Evolutionary conservation across 2,329 filamentous ascomycete genomes (phyloP).

Genomic region (Lachnum nothofagi): DNA sequence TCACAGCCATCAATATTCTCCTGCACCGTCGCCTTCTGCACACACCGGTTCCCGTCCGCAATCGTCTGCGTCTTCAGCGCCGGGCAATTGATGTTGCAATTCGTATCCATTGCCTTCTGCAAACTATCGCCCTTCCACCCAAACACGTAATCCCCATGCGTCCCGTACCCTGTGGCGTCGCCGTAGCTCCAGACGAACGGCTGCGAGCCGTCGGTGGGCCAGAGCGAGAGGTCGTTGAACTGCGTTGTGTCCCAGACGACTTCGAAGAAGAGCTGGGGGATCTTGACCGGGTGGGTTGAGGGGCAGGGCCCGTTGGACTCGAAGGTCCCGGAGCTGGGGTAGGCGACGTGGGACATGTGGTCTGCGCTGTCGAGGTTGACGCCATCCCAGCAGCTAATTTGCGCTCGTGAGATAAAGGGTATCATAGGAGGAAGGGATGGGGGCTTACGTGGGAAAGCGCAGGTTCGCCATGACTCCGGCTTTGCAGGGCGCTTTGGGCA

Average conservation of each 20-base stretch:
- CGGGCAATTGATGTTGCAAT: conserved; percentile 35
- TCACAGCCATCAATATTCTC: conserved; percentile 47
- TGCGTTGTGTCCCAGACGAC: conserved; percentile 42
- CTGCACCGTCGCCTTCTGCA: conserved; percentile 41
- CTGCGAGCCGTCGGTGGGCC: conserved; percentile 41
- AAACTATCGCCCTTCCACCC: conserved; percentile 46
- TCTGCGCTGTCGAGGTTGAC: conserved; percentile 9
- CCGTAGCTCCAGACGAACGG: conserved; percentile 39
- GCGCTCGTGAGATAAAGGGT: too few relatives aligned
- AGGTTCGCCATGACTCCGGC: conserved; percentile 31
- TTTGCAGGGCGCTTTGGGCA: conserved; percentile 31
- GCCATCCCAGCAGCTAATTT: conserved; percentile 15
- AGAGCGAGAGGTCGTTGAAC: conserved; percentile 38
- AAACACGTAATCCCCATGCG: conserved; percentile 48
- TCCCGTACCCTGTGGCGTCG: conserved; percentile 42
- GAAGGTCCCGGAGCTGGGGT: conserved; percentile 20
- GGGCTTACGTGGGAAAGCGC: conserved; percentile 18
- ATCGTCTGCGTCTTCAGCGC: conserved; percentile 41
- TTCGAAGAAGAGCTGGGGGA: conserved; percentile 46
- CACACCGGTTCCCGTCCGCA: conserved; percentile 43
- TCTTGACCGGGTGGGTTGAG: conserved; percentile 39
- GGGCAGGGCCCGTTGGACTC: conserved; percentile 6
- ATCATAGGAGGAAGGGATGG: too few relatives aligned
- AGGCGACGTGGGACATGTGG: conserved; percentile 11
- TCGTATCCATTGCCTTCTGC: conserved; percentile 44